These are phyloP conservation scores for Balansia obtecta DNA, from an alignment of 2,329 filamentous ascomycete genomes.

Conservation along the genomic window DNA sequence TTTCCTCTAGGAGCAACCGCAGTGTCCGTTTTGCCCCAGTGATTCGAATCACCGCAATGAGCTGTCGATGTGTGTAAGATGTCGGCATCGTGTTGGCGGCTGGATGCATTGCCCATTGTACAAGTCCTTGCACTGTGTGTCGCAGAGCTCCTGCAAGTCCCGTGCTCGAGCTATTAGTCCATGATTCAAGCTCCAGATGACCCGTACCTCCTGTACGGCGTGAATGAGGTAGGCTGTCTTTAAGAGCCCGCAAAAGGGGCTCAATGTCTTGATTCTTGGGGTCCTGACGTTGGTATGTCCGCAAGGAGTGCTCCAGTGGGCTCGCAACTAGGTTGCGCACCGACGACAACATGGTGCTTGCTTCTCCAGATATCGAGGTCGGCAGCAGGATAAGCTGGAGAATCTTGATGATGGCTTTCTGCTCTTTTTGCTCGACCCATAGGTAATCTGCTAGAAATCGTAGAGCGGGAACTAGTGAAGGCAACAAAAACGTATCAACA, in stretches of 20 bases:
- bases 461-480: constrained; percentile 62
- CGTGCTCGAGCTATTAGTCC: constrained; percentile 43
- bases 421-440: constrained; percentile 52
- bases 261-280: constrained; percentile 58
- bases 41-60: constrained; percentile 47
- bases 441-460: constrained; percentile 60
- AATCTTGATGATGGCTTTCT: constrained; percentile 57
- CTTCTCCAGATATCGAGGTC: constrained; percentile 58
- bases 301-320: constrained; percentile 54
- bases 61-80: constrained; percentile 59
- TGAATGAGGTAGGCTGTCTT: constrained; percentile 42
- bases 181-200: constrained; percentile 55
- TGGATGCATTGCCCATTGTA: constrained; percentile 53
- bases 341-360: constrained; percentile 55
- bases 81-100: constrained; percentile 43
- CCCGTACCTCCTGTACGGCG: constrained; percentile 51
- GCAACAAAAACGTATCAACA: constrained; percentile 69
- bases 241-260: constrained; percentile 53
- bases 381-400: constrained; percentile 61
- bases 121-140: constrained; percentile 47
- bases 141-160: constrained; percentile 47
- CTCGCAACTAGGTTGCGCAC: constrained; percentile 61
- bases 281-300: constrained; percentile 52
- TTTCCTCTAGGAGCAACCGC: constrained; percentile 51
- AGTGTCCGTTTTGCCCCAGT: constrained; percentile 51